Evolutionary conservation across 2,329 filamentous ascomycete genomes (phyloP).

Genomic region (Magnaporthiopsis incrustans): DNA sequence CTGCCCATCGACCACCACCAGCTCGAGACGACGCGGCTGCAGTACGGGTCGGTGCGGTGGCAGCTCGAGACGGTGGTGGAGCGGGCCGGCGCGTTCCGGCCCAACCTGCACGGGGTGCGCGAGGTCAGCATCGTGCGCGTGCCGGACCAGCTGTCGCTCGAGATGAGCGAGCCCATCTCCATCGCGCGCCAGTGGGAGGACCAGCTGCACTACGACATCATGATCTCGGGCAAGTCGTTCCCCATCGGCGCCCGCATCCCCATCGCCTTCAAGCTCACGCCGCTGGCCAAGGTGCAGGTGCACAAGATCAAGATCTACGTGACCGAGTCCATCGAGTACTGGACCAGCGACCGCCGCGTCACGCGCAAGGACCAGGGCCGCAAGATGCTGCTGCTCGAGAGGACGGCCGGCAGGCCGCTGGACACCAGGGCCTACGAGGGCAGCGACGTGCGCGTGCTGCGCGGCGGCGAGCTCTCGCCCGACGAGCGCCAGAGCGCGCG

Average conservation of each 20-base stretch:
- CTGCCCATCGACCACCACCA: slow-evolving; percentile 82
- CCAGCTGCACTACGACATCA: slow-evolving; percentile 89
- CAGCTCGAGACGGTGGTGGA: slow-evolving; percentile 80
- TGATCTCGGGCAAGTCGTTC: slow-evolving; percentile 93
- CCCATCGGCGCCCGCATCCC: slow-evolving; percentile 81
- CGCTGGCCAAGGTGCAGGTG: slow-evolving; percentile 85
- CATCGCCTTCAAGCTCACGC: slow-evolving; percentile 89
- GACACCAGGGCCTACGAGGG: slow-evolving; percentile 59
- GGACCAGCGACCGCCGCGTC: slow-evolving; percentile 76
- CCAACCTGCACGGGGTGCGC: slow-evolving; percentile 73
- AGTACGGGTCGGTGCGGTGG: slow-evolving; percentile 81
- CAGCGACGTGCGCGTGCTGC: slow-evolving; percentile 67
- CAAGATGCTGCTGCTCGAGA: slow-evolving; percentile 83
- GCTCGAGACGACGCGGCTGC: slow-evolving; percentile 80
- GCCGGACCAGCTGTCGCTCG: slow-evolving; percentile 78
- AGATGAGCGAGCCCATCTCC: slow-evolving; percentile 87
- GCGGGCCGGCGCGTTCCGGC: slow-evolving; percentile 80
- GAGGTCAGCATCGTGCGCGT: slow-evolving; percentile 80
- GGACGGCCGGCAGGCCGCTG: slow-evolving; percentile 70
- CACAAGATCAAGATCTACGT: slow-evolving; percentile 88
- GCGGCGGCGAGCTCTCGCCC: slow-evolving; percentile 66
- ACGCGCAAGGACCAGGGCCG: slow-evolving; percentile 76
- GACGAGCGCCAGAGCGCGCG: slow-evolving; percentile 40
- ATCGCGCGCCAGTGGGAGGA: slow-evolving; percentile 94
- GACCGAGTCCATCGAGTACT: slow-evolving; percentile 87